Base-by-base conservation (phyloP, 257 asterid species). In the Jasminum sambac region DNA sequence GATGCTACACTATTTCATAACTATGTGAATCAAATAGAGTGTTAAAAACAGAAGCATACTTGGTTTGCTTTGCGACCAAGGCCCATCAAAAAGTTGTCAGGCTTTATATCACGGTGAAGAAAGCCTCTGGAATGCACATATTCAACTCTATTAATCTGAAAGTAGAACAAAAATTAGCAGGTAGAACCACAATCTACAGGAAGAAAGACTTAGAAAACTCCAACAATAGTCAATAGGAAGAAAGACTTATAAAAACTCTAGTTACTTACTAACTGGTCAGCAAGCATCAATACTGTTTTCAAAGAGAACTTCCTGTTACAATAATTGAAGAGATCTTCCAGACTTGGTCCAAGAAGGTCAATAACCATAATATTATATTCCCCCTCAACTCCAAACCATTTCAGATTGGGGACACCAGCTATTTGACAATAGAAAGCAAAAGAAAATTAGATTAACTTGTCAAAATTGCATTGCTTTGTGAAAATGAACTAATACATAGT, bases 81-180 rank as follows among this genome's bases (percentile, higher is more conserved):
- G 76, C 98, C 98, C 98, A 92, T 92, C 76, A 90, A 80, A 76
- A 90, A 92, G 69, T 88, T 90, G 80, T 90, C 97, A 39, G 98
- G 98, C 89, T 92, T 92, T 80, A 92, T 88, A 79, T 90, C 97
- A 60, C 98, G 97, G 76, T 92, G 98, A 82, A 92, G 98, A 84
- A 92, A 90, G 79, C 97, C 95, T 83, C 98, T 85, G 14, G 98
- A 87, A 69, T 92, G 98, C 91, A 88, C 84, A 84, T 92, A 90
- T 71, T 92, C 97, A 76, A 90, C 97, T 84, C 98, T 90, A 79
- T 90, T 92, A 72, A 92, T 88, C 97, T 92, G 77, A 52, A 81
- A 58, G 65, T 14, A 67, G 78, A 58, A 37, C 48, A 70, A 48
- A 37, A 63, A 11, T 30, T 11, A 63, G 70, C 52, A 70, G 46